Evolutionary conservation across 1,284 basidiomycete species (phyloP), one percentile per base, ranked within the genome.

Genomic region (Boletus sp.): DNA sequence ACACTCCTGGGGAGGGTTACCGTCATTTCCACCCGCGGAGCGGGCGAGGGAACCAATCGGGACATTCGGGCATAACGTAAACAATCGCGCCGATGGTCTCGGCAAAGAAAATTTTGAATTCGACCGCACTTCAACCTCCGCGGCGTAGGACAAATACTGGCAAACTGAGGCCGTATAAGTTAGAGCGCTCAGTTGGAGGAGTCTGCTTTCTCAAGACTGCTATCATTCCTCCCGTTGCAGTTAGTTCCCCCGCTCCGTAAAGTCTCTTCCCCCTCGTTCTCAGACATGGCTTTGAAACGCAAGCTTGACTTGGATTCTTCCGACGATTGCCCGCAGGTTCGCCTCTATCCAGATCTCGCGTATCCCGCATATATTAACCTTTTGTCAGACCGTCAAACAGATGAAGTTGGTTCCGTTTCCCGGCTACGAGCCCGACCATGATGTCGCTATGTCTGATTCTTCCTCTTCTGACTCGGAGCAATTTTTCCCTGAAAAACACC

Each of bases 371-470:
- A 52, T 58, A 53, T 51, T 58, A 5, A 59, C 56, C 13, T 41
- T 48, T 6, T 25, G 39, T 36, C 60, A 82, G 78, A 72, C 75
- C 56, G 68, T 72, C 35, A 88, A 89, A 66, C 83, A 88, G 64
- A 55, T 84, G 35, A 88, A 84, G 70, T 74, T 84, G 52, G 70
- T 87, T 50, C 81, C 83, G 37, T 88, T 87, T 66, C 84, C 86
- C 43, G 75, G 78, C 57, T 74, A 71, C 54, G 73, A 78, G 53
- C 64, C 69, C 52, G 81, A 85, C 65, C 67, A 71, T 58, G 86
- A 89, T 60, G 73, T 81, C 51, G 71, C 75, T 57, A 88, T 90
- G 88, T 78, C 75, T 57, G 77, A 79, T 56, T 69, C 65, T 40
- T 70, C 71, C 44, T 66, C 69, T 46, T 76, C 71, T 61, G 81